phyloP scores from a whole-genome alignment of 1,284 basidiomycete genomes.

The Ustilago esculenta region DNA sequence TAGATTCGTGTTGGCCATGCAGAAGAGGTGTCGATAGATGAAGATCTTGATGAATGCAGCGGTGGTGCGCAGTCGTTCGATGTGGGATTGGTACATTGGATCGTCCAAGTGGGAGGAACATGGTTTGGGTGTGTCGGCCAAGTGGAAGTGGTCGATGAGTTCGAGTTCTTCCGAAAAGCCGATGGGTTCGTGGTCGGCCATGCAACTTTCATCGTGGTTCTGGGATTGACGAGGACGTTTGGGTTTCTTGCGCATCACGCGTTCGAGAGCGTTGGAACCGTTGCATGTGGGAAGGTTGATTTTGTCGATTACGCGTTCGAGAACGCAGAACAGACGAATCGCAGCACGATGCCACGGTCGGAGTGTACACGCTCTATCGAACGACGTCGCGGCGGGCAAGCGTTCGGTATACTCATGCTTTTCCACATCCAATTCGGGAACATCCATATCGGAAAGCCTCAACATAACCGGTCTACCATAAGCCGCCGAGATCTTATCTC shows the following conservation, averaged over 20 bases:
- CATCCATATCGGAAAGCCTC: constrained; percentile 46
- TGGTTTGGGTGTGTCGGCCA: constrained; percentile 38
- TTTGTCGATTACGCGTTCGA: constrained; percentile 50
- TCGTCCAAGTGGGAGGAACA: constrained; percentile 44
- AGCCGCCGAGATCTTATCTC: constrained; percentile 50
- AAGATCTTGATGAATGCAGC: constrained; percentile 51
- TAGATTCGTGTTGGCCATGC: constrained; percentile 31
- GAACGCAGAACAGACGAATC: constrained; percentile 43
- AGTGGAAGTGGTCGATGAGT: constrained; percentile 36
- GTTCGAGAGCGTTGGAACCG: constrained; percentile 34
- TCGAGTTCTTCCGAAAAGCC: constrained; percentile 47
- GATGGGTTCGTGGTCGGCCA: constrained; percentile 47
- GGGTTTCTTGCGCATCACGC: constrained; percentile 46
- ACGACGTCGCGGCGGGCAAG: constrained; percentile 39
- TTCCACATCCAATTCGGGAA: constrained; percentile 44
- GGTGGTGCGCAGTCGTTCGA: constrained; percentile 41
- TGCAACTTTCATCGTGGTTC: constrained; percentile 47
- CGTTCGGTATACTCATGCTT: constrained; percentile 47
- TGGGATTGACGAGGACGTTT: constrained; percentile 41
- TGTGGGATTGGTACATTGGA: constrained; percentile 40
- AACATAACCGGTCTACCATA: constrained; percentile 47
- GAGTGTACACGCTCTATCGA: constrained; percentile 40
- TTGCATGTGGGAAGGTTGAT: constrained; percentile 52
- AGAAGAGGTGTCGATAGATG: constrained; percentile 43
- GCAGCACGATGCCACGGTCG: constrained; percentile 45